Percentiles rank a stretch among this genome's conserved stretches.
Evolutionary conservation across 202 grass and related monocot genomes (phyloP).

Genomic region (Setaria italica): DNA sequence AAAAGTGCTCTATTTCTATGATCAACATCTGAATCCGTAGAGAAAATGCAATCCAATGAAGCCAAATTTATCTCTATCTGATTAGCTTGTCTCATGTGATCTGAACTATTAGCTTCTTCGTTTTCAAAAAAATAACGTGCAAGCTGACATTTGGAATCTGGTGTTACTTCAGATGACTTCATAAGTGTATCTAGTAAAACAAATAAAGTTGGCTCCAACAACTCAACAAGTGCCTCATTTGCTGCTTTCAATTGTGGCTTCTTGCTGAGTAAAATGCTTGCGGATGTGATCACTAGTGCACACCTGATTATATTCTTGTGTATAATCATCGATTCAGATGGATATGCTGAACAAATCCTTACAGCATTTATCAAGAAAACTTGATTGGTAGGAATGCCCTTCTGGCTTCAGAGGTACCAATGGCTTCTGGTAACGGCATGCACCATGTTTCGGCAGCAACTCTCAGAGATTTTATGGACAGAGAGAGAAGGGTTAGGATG

Average conservation of each 20-base stretch:
- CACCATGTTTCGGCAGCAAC: slow-evolving; percentile 65
- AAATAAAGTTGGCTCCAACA: slow-evolving; percentile 79
- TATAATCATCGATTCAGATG: slow-evolving; percentile 65
- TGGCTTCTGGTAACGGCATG: slow-evolving; percentile 35
- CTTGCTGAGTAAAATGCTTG: slow-evolving; percentile 77
- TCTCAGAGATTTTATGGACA: slow-evolving; percentile 73
- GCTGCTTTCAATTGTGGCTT: slow-evolving; percentile 62
- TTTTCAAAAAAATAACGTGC: slow-evolving; percentile 63
- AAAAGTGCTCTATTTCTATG: slow-evolving; percentile 54
- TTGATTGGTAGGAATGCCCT: slow-evolving; percentile 93
- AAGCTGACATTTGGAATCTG: slow-evolving; percentile 72
- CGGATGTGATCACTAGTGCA: slow-evolving; percentile 65
- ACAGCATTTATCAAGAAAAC: slow-evolving; percentile 95
- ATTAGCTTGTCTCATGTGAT: slow-evolving; percentile 41
- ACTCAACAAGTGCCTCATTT: slow-evolving; percentile 74
- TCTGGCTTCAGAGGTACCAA: slow-evolving; percentile 75
- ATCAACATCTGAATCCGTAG: slow-evolving; percentile 52
- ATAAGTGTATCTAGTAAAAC: slow-evolving; percentile 76
- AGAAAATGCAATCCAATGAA: slow-evolving; percentile 62
- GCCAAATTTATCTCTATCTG: slow-evolving; percentile 45
- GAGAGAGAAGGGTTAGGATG: slow-evolving; percentile 69
- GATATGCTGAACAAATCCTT: slow-evolving; percentile 79
- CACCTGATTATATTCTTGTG: slow-evolving; percentile 68
- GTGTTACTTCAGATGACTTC: slow-evolving; percentile 62
- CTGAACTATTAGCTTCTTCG: slow-evolving; percentile 43